Conservation (phyloP, 495 filamentous ascomycete genomes). For the Pseudevernia furfuracea region DNA sequence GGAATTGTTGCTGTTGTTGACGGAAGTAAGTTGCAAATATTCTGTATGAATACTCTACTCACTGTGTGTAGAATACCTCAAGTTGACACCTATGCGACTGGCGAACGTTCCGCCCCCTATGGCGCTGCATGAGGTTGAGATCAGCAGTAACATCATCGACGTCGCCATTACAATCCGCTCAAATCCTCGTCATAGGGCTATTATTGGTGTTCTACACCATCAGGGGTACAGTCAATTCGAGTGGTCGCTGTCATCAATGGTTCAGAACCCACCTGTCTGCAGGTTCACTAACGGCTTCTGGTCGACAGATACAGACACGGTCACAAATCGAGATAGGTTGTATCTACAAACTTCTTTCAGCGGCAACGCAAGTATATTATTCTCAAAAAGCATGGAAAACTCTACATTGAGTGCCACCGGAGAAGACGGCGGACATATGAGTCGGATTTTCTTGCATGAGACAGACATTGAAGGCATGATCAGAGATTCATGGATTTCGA, state of each 20-base stretch:
- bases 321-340: conserved; percentile 7
- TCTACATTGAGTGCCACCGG: not conserved
- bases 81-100: conserved; percentile 74
- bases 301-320: not conserved
- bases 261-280: conserved; percentile 17
- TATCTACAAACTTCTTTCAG: conserved; percentile 16
- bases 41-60: conserved; percentile 14
- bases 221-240: conserved; percentile 55
- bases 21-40: conserved; percentile 48
- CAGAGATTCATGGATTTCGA: not conserved
- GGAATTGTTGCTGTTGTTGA: conserved; percentile 85
- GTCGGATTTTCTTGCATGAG: not conserved
- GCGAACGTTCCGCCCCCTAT: conserved; percentile 90
- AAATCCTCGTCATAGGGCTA: not conserved
- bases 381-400: not conserved
- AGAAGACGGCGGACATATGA: not conserved
- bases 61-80: conserved; percentile 48
- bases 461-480: not conserved
- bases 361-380: not conserved
- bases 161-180: conserved; percentile 58
- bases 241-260: conserved; percentile 42
- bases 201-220: conserved; percentile 63
- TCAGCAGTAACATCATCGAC: conserved; percentile 60
- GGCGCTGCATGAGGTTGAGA: conserved; percentile 65
- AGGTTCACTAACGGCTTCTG: conserved; percentile 5